Evolutionary conservation across 176 grass and related monocot genomes (phyloP), one percentile per base, ranked within the genome.

Genomic region (Typha latifolia): DNA sequence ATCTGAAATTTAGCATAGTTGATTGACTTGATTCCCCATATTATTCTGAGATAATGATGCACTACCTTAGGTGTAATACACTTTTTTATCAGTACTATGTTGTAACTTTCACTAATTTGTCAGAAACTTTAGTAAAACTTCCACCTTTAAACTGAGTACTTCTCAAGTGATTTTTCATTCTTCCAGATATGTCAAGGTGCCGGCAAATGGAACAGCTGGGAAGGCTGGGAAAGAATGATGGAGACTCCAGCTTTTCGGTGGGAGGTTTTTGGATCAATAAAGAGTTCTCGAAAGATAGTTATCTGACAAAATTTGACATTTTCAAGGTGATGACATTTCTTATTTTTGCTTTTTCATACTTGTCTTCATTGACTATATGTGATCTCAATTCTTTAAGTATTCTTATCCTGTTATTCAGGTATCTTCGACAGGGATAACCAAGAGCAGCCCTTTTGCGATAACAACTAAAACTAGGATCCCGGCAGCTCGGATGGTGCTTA

Each of bases 151-250:
- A 56, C 18, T 56, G 16, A n/a, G 3, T 49, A 32, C 10, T 48
- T 3, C 14, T 74, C 73, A 48, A 24, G 16, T 68, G 12, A 47
- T 47, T 82, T 8, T 87, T 69, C 4, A 70, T 49, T 68, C 52
- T 61, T 27, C 47, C 67, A 95, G 90, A 82, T 82, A 72, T 81
- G 27, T 37, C 78, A 48, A 70, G 67, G 47, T 78, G 51, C 19
- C 59, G 66, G 29, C 64, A 74, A 72, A 50, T 13, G 62, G 70
- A 62, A 49, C 23, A 71, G 15, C 76, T 68, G 72, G 79, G 77
- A 47, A 93, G 67, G 19, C 72, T 68, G 72, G 79, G 73, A 47
- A 93, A 85, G 65, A 85, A 79, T 78, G 75, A 82, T 7, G 62
- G 73, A 23, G 71, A 81, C 1, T 49, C 74, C 32, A 77, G 71